Conservation (phyloP, 1,139 yeast genomes). For the Taphrina confusa region DNA sequence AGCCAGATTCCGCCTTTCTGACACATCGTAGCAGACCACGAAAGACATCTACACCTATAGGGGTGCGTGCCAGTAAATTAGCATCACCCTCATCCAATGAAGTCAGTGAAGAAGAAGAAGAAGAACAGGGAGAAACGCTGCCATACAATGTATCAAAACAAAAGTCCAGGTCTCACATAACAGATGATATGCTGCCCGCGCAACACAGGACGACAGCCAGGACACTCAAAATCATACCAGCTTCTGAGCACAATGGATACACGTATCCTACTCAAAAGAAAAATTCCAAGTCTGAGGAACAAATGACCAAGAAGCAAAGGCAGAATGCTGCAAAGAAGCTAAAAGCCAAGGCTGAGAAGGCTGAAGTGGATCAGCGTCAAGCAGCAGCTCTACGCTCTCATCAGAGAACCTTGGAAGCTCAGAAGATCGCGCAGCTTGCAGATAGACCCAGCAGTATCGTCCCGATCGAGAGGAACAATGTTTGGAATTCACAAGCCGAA, state of each 20-base stretch:
- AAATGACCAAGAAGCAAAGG: slow-evolving; percentile 29
- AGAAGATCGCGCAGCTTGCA: slow-evolving; percentile 10
- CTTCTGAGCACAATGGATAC: neutral
- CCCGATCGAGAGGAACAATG: neutral
- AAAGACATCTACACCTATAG: slow-evolving; percentile 22
- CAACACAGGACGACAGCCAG: neutral
- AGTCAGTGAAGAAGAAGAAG: no score
- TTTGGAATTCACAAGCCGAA: slow-evolving; percentile 1
- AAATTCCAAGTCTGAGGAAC: neutral
- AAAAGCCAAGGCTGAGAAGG: slow-evolving; percentile 27
- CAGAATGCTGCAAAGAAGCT: slow-evolving; percentile 30
- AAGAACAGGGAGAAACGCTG: neutral
- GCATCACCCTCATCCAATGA: no score
- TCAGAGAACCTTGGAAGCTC: slow-evolving; percentile 1
- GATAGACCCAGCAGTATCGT: neutral
- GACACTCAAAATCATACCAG: slow-evolving; percentile 22
- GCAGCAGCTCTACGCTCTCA: slow-evolving; percentile 12
- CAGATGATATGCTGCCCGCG: slow-evolving; percentile 5
- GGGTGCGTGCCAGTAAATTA: neutral
- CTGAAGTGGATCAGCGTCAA: slow-evolving; percentile 5
- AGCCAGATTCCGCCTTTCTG: no score
- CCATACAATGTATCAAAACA: neutral
- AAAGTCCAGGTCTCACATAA: neutral
- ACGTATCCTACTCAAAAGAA: neutral
- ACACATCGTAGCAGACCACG: slow-evolving; percentile 12